phyloP scores from a whole-genome alignment of 108 stramenopile genomes.

The Fragilaria crotonensis region DNA sequence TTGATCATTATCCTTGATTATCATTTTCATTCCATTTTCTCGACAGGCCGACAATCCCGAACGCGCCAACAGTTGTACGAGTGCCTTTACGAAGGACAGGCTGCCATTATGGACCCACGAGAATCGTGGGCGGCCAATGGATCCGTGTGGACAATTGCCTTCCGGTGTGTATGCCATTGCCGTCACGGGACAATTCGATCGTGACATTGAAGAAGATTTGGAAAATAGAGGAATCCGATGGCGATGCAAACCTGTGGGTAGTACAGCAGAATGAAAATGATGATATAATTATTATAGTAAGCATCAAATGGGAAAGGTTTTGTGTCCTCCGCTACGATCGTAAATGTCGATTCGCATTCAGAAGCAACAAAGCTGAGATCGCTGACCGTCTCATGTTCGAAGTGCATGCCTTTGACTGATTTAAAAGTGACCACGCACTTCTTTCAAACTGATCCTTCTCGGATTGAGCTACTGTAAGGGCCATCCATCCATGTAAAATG shows the following conservation, averaged over 20 bases:
- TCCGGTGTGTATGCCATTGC: constrained; percentile 85
- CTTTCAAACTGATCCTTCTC: no score
- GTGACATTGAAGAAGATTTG: constrained; percentile 79
- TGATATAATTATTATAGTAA: no score
- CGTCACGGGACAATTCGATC: constrained; percentile 75
- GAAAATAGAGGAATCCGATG: constrained; percentile 75
- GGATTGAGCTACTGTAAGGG: no score
- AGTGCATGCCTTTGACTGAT: no score
- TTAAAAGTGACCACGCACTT: no score
- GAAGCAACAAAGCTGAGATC: no score
- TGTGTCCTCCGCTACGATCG: no score
- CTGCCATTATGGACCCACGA: constrained; percentile 82
- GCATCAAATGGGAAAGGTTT: no score
- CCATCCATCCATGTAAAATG: no score
- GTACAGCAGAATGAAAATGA: not conserved
- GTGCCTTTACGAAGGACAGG: constrained; percentile 85
- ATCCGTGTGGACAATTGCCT: constrained; percentile 66
- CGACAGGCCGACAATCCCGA: constrained; percentile 54
- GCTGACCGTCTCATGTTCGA: no score
- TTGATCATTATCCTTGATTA: not conserved
- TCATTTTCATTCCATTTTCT: no score
- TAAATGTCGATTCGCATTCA: no score
- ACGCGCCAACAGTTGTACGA: constrained; percentile 63
- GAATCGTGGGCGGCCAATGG: constrained; percentile 89
- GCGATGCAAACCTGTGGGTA: constrained; percentile 54